Evolutionary conservation across 306 rosid genomes (phyloP), one percentile per base, ranked within the genome.

Genomic region (Glycyrrhiza uralensis): DNA sequence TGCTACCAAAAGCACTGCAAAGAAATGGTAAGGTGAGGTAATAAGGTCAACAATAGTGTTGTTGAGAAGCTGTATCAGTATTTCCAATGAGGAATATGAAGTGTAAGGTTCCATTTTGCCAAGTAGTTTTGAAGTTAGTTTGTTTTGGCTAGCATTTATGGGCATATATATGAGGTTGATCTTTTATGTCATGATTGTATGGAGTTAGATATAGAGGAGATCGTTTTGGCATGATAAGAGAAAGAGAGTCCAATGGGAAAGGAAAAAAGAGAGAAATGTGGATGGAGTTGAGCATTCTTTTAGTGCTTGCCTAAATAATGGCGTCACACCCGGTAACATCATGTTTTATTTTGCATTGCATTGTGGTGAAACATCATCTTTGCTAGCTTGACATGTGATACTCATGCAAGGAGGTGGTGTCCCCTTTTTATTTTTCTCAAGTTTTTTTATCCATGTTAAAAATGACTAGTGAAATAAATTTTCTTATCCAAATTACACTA

Each of bases 171-270:
- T 47, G 66, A n/a, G 52, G 51, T 62, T 57, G 57, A 26, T 36
- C 10, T 46, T 41, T 20, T 18, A 24, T 38, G 75, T 67, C 32
- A 36, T 36, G 71, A 60, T 22, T 44, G 19, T 41, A 75, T 72
- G 71, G 68, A 28, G 20, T 60, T 60, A 61, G 77, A 58, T 35
- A 60, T 28, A 57, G 69, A 65, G 72, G 64, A 59, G 38, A 49
- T 47, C 7, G 5, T 54, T 54, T 38, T 57, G 58, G 61, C 69
- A 72, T 35, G 83, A 73, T 47, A 8, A 24, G 66, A 47, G 79
- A 47, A 52, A 72, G 71, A 67, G 60, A 80, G 70, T 55, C 28
- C 62, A 19, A 15, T 24, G 44, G 81, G 81, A 55, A 77, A 80
- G 29, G 75, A 67, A 71, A 73, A 4, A 15, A 35, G 52, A 19